These are phyloP conservation scores for Daldinia concentrica DNA, from an alignment of 495 filamentous ascomycete genomes.

Conservation along the genomic window DNA sequence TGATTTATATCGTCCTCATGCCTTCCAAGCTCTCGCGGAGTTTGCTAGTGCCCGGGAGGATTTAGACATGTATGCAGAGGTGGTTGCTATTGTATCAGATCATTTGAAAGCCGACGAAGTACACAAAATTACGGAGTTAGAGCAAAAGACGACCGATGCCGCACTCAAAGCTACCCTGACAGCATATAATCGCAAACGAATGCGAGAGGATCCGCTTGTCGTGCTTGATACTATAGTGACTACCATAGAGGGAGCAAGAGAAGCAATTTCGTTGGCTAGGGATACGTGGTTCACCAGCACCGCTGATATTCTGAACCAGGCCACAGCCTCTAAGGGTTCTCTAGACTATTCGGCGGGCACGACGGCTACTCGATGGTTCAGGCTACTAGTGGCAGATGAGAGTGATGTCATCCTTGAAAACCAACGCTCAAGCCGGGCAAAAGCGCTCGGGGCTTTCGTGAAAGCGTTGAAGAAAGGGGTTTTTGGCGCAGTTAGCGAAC, in stretches of 20 bases:
- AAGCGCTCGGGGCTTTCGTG: slow-evolving; percentile 48
- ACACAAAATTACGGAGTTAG: slow-evolving; percentile 47
- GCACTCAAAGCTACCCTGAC: slow-evolving; percentile 53
- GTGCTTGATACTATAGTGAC: slow-evolving; percentile 48
- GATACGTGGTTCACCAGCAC: slow-evolving; percentile 40
- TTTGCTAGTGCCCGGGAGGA: slow-evolving; percentile 71
- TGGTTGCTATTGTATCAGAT: slow-evolving; percentile 67
- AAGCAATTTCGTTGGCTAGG: slow-evolving; percentile 37
- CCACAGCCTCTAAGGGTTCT: slow-evolving; percentile 6
- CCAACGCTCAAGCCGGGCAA: slow-evolving; percentile 52
- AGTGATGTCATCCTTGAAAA: slow-evolving; percentile 49
- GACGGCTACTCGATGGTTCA: slow-evolving; percentile 49
- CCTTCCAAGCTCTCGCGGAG: slow-evolving; percentile 74
- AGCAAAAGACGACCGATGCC: slow-evolving; percentile 51
- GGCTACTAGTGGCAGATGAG: slow-evolving; percentile 51
- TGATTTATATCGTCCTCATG: slow-evolving; percentile 77
- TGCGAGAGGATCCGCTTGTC: slow-evolving; percentile 45
- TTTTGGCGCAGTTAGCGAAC: slow-evolving; percentile 36
- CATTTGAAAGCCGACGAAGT: slow-evolving; percentile 58
- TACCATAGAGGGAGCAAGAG: slow-evolving; percentile 29
- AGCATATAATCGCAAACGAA: slow-evolving; percentile 53
- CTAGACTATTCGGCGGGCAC: slow-evolving; percentile 14
- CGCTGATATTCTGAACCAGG: slow-evolving; percentile 32
- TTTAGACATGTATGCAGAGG: slow-evolving; percentile 73
- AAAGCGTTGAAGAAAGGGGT: slow-evolving; percentile 45